These are phyloP conservation scores for Haplographium delicatum DNA, from an alignment of 495 filamentous ascomycete genomes.

Conservation along the genomic window DNA sequence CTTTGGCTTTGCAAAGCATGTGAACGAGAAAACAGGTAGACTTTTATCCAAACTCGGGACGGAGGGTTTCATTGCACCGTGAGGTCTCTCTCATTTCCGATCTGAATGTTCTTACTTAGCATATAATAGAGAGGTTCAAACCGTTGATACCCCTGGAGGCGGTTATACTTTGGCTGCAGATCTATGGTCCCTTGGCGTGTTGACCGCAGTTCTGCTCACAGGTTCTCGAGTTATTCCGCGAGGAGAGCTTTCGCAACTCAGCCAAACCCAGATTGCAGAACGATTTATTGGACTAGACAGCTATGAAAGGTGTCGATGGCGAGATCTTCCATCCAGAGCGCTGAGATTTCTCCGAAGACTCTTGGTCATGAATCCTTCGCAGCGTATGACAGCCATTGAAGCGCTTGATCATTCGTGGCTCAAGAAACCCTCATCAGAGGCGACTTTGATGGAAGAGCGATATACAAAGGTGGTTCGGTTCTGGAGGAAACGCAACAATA, in stretches of 20 bases:
- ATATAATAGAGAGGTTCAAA: constrained; percentile 41
- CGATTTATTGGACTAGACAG: constrained; percentile 18
- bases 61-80: constrained; percentile 65
- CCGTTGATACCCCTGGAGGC: constrained; percentile 15
- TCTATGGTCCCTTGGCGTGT: constrained; percentile 56
- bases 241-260: constrained; percentile 10
- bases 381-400: constrained; percentile 48
- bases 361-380: constrained; percentile 43
- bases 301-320: constrained; percentile 27
- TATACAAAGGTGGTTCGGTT: constrained; percentile 41
- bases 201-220: constrained; percentile 47
- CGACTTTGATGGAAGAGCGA: constrained; percentile 37
- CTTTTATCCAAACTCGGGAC: constrained; percentile 65
- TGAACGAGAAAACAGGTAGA: constrained; percentile 34
- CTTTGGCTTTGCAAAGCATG: constrained; percentile 55
- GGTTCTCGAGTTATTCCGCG: constrained; percentile 32
- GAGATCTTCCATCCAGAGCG: constrained; percentile 34
- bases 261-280: constrained; percentile 28
- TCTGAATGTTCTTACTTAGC: constrained; percentile 25
- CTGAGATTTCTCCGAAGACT: constrained; percentile 51
- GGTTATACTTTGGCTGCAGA: constrained; percentile 60
- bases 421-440: constrained; percentile 34
- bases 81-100: constrained; percentile 32
- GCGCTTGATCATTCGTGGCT: constrained; percentile 60
- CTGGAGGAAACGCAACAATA: constrained; percentile 34